These are phyloP conservation scores for Fraxinus angustifolia DNA, from an alignment of 305 asterid genomes.

Conservation along the genomic window DNA sequence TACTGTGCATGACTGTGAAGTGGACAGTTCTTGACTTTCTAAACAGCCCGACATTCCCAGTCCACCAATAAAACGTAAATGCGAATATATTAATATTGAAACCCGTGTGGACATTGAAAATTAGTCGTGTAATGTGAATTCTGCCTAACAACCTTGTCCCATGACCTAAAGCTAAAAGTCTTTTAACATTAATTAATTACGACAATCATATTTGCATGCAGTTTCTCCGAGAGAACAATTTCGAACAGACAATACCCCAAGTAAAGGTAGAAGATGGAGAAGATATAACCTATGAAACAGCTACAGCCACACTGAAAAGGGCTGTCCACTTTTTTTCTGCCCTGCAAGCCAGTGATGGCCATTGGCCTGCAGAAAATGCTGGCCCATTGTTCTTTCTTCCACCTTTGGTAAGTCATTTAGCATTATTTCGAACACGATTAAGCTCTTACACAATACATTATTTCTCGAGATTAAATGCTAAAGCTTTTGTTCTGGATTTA, in stretches of 20 bases:
- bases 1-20: background rate
- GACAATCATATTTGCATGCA: conserved; percentile 20
- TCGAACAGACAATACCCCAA: conserved; percentile 62
- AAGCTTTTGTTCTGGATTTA: background rate
- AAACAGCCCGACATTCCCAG: background rate
- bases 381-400: conserved; percentile 91
- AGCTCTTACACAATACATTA: background rate
- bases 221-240: conserved; percentile 70
- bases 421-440: background rate
- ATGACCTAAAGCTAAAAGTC: background rate
- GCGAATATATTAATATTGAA: background rate
- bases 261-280: conserved; percentile 70
- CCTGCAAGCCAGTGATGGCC: conserved; percentile 85
- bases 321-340: conserved; percentile 76
- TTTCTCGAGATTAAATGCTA: background rate
- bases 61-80: background rate
- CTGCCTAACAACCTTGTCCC: background rate
- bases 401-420: conserved; percentile 53
- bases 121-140: background rate
- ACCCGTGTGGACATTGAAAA: background rate
- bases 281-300: conserved; percentile 56
- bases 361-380: conserved; percentile 93
- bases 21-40: background rate
- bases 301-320: conserved; percentile 58
- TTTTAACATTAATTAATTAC: background rate